Percentiles rank a stretch among this genome's conserved stretches.
phyloP scores from a whole-genome alignment of 768 basidiomycete genomes.

The Russula compacta region DNA sequence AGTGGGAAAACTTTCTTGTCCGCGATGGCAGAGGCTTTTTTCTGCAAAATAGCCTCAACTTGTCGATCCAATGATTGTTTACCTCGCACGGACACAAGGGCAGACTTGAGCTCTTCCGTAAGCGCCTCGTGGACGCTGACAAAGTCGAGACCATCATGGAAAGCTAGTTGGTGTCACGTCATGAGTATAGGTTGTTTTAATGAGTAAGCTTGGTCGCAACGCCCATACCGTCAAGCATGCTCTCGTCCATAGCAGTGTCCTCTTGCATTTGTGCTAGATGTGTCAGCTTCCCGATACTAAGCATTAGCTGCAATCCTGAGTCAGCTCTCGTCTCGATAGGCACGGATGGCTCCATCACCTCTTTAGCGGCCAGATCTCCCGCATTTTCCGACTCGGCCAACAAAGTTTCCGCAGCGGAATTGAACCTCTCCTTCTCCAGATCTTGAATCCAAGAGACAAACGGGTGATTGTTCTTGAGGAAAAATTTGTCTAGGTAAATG shows the following conservation, averaged over 20 bases:
- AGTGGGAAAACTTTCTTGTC: slow-evolving; percentile 44
- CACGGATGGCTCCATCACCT: slow-evolving; percentile 41
- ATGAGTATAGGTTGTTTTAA: background rate
- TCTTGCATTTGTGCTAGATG: slow-evolving; percentile 59
- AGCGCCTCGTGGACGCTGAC: slow-evolving; percentile 75
- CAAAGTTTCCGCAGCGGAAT: slow-evolving; percentile 54
- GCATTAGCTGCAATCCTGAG: slow-evolving; percentile 53
- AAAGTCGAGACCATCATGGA: slow-evolving; percentile 84
- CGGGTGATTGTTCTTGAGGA: slow-evolving; percentile 48
- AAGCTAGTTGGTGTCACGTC: slow-evolving; percentile 37
- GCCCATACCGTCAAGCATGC: slow-evolving; percentile 45
- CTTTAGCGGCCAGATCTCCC: slow-evolving; percentile 56
- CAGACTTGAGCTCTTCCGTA: slow-evolving; percentile 48
- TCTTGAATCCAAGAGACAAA: slow-evolving; percentile 84
- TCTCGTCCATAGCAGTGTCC: slow-evolving; percentile 37
- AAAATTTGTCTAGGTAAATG: slow-evolving; percentile 62
- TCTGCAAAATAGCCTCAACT: slow-evolving; percentile 50
- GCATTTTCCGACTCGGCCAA: slow-evolving; percentile 51
- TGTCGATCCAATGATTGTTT: slow-evolving; percentile 60
- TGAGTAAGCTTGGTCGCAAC: background rate
- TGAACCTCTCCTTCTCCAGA: slow-evolving; percentile 58
- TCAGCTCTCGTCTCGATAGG: background rate
- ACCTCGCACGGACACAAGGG: slow-evolving; percentile 40
- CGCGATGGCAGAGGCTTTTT: slow-evolving; percentile 38
- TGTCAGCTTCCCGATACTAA: slow-evolving; percentile 84